phyloP scores from a whole-genome alignment of 164 flowering plant genomes.

The Tetracentron sinense region DNA sequence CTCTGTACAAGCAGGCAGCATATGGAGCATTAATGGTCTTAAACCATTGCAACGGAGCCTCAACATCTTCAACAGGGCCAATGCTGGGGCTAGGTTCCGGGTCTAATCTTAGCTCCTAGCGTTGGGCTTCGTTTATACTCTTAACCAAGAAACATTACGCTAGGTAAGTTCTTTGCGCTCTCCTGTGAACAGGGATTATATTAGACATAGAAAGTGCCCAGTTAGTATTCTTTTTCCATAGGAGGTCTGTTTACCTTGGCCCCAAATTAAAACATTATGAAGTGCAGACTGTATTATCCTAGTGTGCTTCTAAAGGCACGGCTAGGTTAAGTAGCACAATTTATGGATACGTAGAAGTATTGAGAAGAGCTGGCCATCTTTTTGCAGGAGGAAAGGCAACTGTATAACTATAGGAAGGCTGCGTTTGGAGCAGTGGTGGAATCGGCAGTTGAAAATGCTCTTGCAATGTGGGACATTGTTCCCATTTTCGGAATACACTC shows the following conservation, averaged over 20 bases:
- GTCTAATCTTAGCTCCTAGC: conserved; percentile 77
- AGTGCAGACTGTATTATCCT: no score
- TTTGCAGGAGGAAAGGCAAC: conserved; percentile 86
- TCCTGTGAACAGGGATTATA: neutral
- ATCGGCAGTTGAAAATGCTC: conserved; percentile 81
- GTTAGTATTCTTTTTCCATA: no score
- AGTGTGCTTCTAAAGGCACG: neutral
- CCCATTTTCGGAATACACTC: conserved; percentile 77
- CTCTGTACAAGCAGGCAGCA: conserved; percentile 79
- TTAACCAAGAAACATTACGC: conserved; percentile 73
- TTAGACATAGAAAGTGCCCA: no score
- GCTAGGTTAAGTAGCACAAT: neutral
- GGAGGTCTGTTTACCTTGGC: no score
- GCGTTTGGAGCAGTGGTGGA: conserved; percentile 91
- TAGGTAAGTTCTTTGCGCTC: conserved; percentile 57
- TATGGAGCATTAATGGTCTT: conserved; percentile 82
- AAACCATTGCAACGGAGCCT: conserved; percentile 67
- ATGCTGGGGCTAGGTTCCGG: conserved; percentile 84
- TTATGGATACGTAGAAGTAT: neutral
- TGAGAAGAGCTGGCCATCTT: neutral
- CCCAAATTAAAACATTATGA: no score
- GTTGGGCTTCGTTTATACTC: conserved; percentile 92
- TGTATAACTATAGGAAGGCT: conserved; percentile 72
- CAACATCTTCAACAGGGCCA: conserved; percentile 36
- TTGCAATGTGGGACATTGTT: conserved; percentile 93